A percentile compares a stretch with the other conserved stretches of the same genome.
Evolutionary conservation across 257 asterid species (phyloP).

Genomic region (Penstemon eatonii): DNA sequence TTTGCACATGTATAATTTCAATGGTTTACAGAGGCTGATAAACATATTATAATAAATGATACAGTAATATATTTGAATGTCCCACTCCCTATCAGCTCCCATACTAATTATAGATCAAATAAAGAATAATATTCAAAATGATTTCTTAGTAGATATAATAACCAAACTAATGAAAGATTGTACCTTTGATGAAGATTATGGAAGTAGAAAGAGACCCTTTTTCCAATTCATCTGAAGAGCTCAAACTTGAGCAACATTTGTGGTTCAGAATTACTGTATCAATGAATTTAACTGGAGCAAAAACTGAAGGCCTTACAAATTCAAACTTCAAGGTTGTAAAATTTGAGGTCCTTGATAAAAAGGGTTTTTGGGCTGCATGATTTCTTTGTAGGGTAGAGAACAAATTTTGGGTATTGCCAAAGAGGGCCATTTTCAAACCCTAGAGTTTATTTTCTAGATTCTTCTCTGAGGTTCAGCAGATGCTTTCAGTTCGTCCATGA

Average conservation of each 20-base stretch:
- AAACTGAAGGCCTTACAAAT: conserved; percentile 25
- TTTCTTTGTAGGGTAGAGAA: conserved; percentile 29
- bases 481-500: background rate
- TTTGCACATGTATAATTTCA: conserved; percentile 6
- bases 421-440: conserved; percentile 42
- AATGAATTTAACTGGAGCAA: conserved; percentile 11
- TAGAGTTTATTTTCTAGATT: conserved; percentile 8
- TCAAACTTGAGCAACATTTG: conserved; percentile 30
- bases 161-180: background rate
- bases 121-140: background rate
- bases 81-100: background rate
- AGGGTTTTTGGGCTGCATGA: conserved; percentile 26
- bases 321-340: conserved; percentile 9
- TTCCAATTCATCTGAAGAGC: conserved; percentile 33
- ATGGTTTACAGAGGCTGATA: conserved; percentile 7
- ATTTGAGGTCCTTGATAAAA: conserved; percentile 16
- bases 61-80: no score
- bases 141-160: background rate
- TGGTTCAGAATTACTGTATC: conserved; percentile 19
- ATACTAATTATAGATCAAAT: background rate
- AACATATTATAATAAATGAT: background rate
- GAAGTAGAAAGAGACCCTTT: conserved; percentile 25
- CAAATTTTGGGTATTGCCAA: conserved; percentile 26
- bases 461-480: background rate
- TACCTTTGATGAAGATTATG: conserved; percentile 51